phyloP scores from a whole-genome alignment of 306 rosid genomes.

The Medicago lupulina region DNA sequence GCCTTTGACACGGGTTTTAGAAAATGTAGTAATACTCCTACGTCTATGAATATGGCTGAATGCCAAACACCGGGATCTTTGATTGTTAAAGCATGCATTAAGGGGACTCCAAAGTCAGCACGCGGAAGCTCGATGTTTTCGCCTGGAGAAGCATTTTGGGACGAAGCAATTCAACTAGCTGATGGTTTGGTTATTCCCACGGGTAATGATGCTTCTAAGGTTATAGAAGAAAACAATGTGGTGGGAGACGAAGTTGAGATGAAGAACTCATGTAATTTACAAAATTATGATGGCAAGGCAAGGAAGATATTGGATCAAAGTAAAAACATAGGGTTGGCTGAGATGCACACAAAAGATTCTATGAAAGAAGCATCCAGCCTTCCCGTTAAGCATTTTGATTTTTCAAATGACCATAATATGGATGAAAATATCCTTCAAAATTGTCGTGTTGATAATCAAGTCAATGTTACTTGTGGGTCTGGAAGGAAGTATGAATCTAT shows the following conservation, averaged over 20 bases:
- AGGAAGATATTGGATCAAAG: slow-evolving; percentile 57
- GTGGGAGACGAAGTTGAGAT: slow-evolving; percentile 47
- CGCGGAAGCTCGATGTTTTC: slow-evolving; percentile 84
- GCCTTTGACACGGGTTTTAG: slow-evolving; percentile 57
- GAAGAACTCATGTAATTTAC: slow-evolving; percentile 57
- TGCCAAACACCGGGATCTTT: slow-evolving; percentile 76
- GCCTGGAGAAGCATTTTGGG: slow-evolving; percentile 96
- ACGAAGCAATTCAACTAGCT: slow-evolving; percentile 88
- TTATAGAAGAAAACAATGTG: slow-evolving; percentile 48
- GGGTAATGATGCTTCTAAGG: slow-evolving; percentile 48
- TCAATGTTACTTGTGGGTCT: slow-evolving; percentile 39
- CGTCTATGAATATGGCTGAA: slow-evolving; percentile 50
- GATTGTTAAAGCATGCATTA: slow-evolving; percentile 53
- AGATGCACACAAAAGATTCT: slow-evolving; percentile 53
- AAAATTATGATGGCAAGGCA: slow-evolving; percentile 57
- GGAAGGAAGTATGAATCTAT: slow-evolving; percentile 48
- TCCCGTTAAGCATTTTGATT: slow-evolving; percentile 94
- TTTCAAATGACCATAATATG: slow-evolving; percentile 64
- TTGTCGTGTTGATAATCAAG: slow-evolving; percentile 42
- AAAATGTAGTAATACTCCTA: slow-evolving; percentile 69
- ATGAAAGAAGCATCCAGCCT: slow-evolving; percentile 62
- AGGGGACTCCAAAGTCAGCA: slow-evolving; percentile 74
- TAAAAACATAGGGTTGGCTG: slow-evolving; percentile 48
- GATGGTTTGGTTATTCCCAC: slow-evolving; percentile 75
- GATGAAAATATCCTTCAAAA: slow-evolving; percentile 52